phyloP scores from a whole-genome alignment of 2,329 filamentous ascomycete genomes.

The Colletotrichum sp. region DNA sequence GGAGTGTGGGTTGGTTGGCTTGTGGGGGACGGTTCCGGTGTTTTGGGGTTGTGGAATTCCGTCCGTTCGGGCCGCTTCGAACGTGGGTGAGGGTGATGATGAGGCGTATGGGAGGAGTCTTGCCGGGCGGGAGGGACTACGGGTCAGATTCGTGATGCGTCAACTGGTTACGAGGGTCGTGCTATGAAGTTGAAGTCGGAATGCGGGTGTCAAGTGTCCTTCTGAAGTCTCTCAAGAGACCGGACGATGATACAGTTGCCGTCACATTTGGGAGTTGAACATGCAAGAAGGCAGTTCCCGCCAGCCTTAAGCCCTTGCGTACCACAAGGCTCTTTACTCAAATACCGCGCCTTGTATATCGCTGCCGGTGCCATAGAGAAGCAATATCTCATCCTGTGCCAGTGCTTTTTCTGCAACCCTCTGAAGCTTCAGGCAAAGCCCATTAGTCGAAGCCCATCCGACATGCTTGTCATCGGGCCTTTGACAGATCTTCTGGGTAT shows the following conservation, averaged over 20 bases:
- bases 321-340: not conserved
- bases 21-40: not conserved
- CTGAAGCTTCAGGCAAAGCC: not conserved
- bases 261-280: not conserved
- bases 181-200: not conserved
- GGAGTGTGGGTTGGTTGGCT: not conserved
- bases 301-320: not conserved
- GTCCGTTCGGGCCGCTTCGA: not conserved
- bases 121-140: not conserved
- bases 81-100: not conserved
- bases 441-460: not conserved
- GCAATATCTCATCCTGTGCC: not conserved
- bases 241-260: fast-evolving
- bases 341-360: fast-evolving
- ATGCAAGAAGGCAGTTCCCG: not conserved
- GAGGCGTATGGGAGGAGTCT: not conserved
- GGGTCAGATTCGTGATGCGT: not conserved
- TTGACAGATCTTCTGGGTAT: not conserved
- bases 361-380: not conserved
- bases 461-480: not conserved
- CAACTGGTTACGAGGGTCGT: not conserved
- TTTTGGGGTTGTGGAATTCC: not conserved
- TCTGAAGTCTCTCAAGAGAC: not conserved
- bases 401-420: not conserved
- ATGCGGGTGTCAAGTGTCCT: not conserved